A percentile compares a stretch with the other conserved stretches of the same genome.
phyloP scores from a whole-genome alignment of 2,329 filamentous ascomycete genomes.

The Scedosporium dehoogii region DNA sequence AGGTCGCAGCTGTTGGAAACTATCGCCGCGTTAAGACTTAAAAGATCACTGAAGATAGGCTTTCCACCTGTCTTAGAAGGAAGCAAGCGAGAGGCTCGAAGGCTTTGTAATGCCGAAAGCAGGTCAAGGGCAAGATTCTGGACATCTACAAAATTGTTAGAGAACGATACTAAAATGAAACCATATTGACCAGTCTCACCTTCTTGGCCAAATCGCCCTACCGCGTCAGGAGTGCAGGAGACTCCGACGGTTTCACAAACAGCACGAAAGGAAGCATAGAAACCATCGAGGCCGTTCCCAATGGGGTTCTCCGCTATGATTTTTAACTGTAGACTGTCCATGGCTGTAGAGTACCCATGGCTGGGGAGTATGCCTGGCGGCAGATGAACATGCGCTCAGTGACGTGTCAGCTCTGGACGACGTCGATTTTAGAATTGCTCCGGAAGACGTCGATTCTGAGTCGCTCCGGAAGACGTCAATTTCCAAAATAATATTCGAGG shows the following conservation, averaged over 20 bases:
- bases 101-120: conserved; percentile 15
- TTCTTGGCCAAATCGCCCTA: conserved; percentile 15
- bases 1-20: conserved; percentile 12
- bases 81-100: conserved; percentile 13
- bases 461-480: too few relatives aligned
- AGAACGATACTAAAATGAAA: not conserved
- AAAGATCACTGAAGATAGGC: conserved; percentile 7
- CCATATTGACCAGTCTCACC: conserved; percentile 8
- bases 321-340: conserved; percentile 13
- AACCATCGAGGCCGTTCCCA: conserved; percentile 17
- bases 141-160: conserved; percentile 15
- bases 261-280: conserved; percentile 15
- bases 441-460: too few relatives aligned
- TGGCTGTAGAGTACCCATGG: not conserved
- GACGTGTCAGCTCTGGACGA: too few relatives aligned
- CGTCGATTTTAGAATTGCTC: too few relatives aligned
- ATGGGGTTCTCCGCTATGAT: conserved; percentile 19
- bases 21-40: conserved; percentile 6
- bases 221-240: conserved; percentile 10
- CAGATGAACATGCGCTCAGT: too few relatives aligned
- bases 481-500: conserved; percentile 18
- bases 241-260: conserved; percentile 13
- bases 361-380: not conserved
- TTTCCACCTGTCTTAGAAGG: conserved; percentile 5
- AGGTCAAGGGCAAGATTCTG: conserved; percentile 15